These are phyloP conservation scores for Umbilicus rupestris DNA, from an alignment of 164 flowering plant species.

Conservation along the genomic window DNA sequence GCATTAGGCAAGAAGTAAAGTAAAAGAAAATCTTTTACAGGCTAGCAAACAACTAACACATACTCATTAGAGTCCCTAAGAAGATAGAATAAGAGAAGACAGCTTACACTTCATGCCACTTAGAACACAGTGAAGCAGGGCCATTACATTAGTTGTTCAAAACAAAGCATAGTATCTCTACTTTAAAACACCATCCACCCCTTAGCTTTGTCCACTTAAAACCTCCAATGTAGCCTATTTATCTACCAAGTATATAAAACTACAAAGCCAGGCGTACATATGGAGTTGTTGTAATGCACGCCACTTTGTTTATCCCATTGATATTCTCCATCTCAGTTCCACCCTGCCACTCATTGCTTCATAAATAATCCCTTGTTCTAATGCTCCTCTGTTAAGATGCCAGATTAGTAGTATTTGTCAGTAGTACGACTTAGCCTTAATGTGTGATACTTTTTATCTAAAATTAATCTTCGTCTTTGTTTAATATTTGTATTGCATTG, in stretches of 20 bases:
- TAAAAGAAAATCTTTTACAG: neutral
- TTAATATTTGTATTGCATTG: neutral
- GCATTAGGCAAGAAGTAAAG: slow-evolving; percentile 7
- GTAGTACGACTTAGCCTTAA: neutral
- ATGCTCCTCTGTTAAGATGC: neutral
- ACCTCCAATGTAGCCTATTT: neutral
- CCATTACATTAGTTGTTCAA: neutral
- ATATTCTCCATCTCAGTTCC: neutral
- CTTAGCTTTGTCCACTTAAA: neutral
- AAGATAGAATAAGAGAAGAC: slow-evolving; percentile 2
- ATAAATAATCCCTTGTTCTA: neutral
- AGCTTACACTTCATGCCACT: slow-evolving; percentile 1
- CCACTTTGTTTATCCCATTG: neutral
- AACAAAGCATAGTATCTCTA: neutral
- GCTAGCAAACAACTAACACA: slow-evolving; percentile 3
- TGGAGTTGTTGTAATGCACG: slow-evolving; percentile 1
- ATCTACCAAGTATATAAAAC: neutral
- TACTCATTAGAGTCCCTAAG: neutral
- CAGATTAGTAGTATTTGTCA: neutral
- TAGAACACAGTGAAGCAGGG: slow-evolving; percentile 3
- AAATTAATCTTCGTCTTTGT: neutral
- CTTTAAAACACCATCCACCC: neutral
- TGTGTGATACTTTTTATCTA: neutral
- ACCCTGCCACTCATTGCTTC: neutral
- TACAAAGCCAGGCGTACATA: neutral